phyloP scores from a whole-genome alignment of 495 filamentous ascomycete species.

The Xylaria castorea region DNA sequence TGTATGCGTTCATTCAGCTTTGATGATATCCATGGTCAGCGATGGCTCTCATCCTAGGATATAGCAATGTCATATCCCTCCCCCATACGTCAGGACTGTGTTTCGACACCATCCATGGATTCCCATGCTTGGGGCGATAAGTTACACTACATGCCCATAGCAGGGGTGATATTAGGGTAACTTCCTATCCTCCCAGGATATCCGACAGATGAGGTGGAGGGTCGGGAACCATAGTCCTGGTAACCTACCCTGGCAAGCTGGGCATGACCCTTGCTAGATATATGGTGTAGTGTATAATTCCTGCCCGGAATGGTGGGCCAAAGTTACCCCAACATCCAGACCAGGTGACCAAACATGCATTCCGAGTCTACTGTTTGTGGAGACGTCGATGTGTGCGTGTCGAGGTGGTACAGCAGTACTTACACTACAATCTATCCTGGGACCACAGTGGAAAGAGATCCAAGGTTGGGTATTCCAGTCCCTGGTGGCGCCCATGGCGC shows the following conservation, averaged over 20 bases:
- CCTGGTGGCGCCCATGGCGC: constrained; percentile 25
- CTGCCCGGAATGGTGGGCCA: constrained; percentile 23
- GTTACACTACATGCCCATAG: constrained; percentile 5
- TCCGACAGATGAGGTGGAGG: constrained; percentile 26
- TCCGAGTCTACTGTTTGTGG: constrained; percentile 19
- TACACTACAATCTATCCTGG: constrained; percentile 23
- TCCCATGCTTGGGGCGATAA: constrained; percentile 12
- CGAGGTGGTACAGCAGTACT: constrained; percentile 22
- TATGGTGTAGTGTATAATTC: constrained; percentile 18
- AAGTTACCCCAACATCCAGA: constrained; percentile 29
- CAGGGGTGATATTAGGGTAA: constrained; percentile 17
- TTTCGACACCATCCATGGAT: constrained; percentile 17
- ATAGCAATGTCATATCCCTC: constrained; percentile 18
- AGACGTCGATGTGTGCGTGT: constrained; percentile 16
- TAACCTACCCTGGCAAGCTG: constrained; percentile 28
- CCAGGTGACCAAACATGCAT: constrained; percentile 26
- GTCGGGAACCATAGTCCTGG: constrained; percentile 32
- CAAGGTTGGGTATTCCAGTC: constrained; percentile 17
- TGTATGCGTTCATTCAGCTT: constrained; percentile 12
- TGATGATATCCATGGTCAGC: constrained; percentile 9
- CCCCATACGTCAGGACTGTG: constrained; percentile 20
- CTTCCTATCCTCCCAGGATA: constrained; percentile 24
- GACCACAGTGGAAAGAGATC: constrained; percentile 20
- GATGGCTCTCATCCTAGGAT: constrained; percentile 12
- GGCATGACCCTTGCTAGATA: constrained; percentile 9